phyloP scores from a whole-genome alignment of 2,329 filamentous ascomycete genomes.

The Hypoxylon sp. region DNA sequence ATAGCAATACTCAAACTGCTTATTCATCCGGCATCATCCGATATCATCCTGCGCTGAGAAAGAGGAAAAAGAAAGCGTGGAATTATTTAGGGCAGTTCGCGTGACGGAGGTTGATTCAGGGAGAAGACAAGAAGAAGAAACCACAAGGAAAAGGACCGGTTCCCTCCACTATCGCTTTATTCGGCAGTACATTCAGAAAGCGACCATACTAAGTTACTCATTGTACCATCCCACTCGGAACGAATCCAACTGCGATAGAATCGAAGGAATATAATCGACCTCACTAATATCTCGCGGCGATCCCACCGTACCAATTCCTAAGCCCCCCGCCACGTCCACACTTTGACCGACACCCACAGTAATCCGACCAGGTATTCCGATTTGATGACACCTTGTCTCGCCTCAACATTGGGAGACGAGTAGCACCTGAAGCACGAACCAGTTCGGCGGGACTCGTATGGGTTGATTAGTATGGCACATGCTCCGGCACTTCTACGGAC shows the following conservation, averaged over 20 bases:
- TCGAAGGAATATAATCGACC: constrained; percentile 19
- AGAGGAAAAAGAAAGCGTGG: constrained; percentile 18
- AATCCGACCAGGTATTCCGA: constrained; percentile 19
- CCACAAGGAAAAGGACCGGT: constrained; percentile 17
- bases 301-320: constrained; percentile 29
- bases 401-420: constrained; percentile 21
- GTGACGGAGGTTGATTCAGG: constrained; percentile 29
- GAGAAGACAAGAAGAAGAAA: constrained; percentile 33
- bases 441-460: constrained; percentile 47
- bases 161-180: constrained; percentile 4
- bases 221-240: constrained; percentile 18
- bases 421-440: constrained; percentile 28
- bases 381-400: constrained; percentile 26
- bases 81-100: constrained; percentile 33
- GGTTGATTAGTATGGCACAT: constrained; percentile 68
- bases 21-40: constrained; percentile 16
- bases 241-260: constrained; percentile 28
- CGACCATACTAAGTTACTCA: constrained; percentile 17
- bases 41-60: constrained; percentile 4
- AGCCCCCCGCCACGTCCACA: constrained; percentile 25
- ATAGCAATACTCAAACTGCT: constrained; percentile 38
- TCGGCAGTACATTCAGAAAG: constrained; percentile 11
- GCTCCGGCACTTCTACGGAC: constrained; percentile 70
- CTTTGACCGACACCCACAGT: constrained; percentile 18
- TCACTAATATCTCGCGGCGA: constrained; percentile 32